These are phyloP conservation scores for Lantana camara DNA, from an alignment of 257 asterid species.

Conservation along the genomic window DNA sequence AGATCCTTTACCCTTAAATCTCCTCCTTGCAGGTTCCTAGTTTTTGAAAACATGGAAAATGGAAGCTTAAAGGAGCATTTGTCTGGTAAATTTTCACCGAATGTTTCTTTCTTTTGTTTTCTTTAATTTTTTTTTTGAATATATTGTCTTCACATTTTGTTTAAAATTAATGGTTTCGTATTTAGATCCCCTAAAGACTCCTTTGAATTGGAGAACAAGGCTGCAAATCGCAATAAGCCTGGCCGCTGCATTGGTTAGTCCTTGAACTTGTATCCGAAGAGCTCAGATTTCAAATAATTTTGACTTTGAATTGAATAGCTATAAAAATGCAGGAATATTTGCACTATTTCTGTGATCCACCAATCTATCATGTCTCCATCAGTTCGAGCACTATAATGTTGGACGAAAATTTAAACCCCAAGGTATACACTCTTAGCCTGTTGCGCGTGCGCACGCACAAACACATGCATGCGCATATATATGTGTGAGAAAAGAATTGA, in stretches of 20 bases:
- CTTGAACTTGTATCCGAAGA: conserved; percentile 8
- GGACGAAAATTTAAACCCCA: conserved; percentile 83
- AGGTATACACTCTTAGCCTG: conserved; percentile 41
- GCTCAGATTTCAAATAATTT: background rate
- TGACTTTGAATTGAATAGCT: background rate
- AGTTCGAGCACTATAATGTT: conserved; percentile 80
- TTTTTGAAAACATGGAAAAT: conserved; percentile 66
- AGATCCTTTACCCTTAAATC: background rate
- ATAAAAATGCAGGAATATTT: conserved; percentile 70
- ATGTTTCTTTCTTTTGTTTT: background rate
- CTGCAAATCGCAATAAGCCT: conserved; percentile 71
- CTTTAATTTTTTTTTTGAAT: no score
- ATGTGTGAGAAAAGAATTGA: background rate
- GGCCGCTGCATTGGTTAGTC: conserved; percentile 90
- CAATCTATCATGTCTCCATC: conserved; percentile 61
- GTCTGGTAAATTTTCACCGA: conserved; percentile 53
- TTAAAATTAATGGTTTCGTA: conserved; percentile 18
- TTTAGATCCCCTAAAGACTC: conserved; percentile 90
- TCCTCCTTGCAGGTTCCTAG: conserved; percentile 59
- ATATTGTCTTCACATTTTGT: background rate
- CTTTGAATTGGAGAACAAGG: conserved; percentile 89
- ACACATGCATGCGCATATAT: no score
- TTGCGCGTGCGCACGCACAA: background rate
- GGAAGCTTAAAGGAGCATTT: conserved; percentile 87
- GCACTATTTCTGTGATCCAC: conserved; percentile 93